These are phyloP conservation scores for Picochlorum costavermella DNA, from an alignment of 139 green algal genomes.

Conservation along the genomic window DNA sequence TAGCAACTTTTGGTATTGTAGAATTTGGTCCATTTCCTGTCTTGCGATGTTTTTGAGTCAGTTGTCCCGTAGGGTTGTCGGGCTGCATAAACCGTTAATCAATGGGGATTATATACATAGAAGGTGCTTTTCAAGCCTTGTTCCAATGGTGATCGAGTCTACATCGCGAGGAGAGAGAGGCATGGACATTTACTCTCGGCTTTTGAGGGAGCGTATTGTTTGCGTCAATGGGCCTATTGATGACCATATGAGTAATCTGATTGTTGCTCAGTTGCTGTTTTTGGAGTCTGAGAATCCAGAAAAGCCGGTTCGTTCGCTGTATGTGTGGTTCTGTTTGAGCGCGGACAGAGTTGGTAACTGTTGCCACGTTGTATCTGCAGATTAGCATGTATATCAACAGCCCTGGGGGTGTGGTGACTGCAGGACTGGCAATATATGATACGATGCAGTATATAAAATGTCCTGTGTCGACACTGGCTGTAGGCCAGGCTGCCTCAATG, in stretches of 20 bases:
- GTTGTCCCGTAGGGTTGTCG: no score
- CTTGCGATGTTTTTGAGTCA: no score
- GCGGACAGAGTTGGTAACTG: background rate
- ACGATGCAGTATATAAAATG: constrained; percentile 95
- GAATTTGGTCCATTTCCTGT: no score
- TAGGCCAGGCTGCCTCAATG: constrained; percentile 92
- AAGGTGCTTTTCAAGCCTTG: constrained; percentile 12
- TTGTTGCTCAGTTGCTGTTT: constrained; percentile 89
- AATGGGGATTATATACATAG: no score
- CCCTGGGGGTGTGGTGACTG: constrained; percentile 81
- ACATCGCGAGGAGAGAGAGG: constrained; percentile 54
- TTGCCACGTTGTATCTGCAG: constrained; percentile 33
- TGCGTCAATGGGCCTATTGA: constrained; percentile 73
- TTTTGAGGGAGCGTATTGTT: constrained; percentile 87
- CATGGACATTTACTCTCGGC: constrained; percentile 88
- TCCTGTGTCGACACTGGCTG: constrained; percentile 83
- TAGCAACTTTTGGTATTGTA: no score
- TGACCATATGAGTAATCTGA: constrained; percentile 63
- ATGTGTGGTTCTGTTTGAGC: constrained; percentile 3
- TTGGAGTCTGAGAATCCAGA: constrained; percentile 88
- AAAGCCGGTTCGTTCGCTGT: constrained; percentile 57
- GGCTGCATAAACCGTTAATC: no score
- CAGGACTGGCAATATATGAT: constrained; percentile 95
- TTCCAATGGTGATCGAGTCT: constrained; percentile 62
- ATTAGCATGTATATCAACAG: constrained; percentile 97